Percentiles rank a stretch among this genome's conserved stretches.
phyloP scores from a whole-genome alignment of 2,329 filamentous ascomycete species.

The Chrysoporthe puriensis region DNA sequence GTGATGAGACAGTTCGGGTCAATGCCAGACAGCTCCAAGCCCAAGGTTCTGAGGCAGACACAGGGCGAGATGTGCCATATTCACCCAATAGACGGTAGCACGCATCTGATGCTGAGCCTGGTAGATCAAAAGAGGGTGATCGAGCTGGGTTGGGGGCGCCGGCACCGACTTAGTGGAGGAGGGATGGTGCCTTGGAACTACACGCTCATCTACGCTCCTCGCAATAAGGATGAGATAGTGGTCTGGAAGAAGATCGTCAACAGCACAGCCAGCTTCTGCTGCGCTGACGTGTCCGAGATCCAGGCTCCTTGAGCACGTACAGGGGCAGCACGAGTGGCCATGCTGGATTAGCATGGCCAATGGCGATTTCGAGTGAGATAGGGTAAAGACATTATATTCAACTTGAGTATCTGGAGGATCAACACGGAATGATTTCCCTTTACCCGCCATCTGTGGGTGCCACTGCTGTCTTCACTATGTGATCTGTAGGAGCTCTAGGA shows the following conservation, averaged over 20 bases:
- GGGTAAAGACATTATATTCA: not conserved
- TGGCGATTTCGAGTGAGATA: not conserved
- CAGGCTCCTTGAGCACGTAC: conserved; percentile 5
- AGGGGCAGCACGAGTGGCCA: no score
- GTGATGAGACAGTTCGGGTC: conserved; percentile 30
- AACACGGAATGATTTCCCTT: not conserved
- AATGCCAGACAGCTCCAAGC: conserved; percentile 21
- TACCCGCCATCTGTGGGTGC: not conserved
- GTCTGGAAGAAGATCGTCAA: conserved; percentile 36
- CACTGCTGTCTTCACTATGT: not conserved
- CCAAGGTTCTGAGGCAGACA: conserved; percentile 24
- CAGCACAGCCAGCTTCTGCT: conserved; percentile 28
- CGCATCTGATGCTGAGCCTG: conserved; percentile 43
- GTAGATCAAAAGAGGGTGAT: conserved; percentile 42
- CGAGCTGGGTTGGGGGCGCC: conserved; percentile 45
- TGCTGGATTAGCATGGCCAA: not conserved
- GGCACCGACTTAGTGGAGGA: conserved; percentile 41
- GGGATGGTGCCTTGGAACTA: conserved; percentile 41
- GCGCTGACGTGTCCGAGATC: conserved; percentile 21
- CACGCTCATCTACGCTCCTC: conserved; percentile 46
- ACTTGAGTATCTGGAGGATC: not conserved
- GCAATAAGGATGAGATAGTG: conserved; percentile 41
- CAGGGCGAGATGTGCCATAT: conserved; percentile 44
- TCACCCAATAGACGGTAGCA: conserved; percentile 43
- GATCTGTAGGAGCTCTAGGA: conserved; percentile 39